These are phyloP conservation scores for Colletotrichum sp. DNA, from an alignment of 2,329 filamentous ascomycete genomes.

Conservation along the genomic window DNA sequence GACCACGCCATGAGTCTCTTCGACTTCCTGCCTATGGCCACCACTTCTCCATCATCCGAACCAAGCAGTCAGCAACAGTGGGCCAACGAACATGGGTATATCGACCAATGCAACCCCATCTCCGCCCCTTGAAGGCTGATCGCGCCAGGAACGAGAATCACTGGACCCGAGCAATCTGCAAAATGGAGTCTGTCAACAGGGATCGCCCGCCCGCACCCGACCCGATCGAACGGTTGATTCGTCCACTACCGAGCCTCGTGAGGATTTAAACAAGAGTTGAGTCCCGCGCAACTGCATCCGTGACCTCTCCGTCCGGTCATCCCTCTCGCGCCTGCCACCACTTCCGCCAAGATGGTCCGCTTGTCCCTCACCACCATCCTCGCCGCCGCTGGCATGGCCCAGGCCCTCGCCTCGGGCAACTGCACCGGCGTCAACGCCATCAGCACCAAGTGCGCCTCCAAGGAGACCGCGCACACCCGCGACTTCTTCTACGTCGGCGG, in stretches of 20 bases:
- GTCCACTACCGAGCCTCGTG: neutral
- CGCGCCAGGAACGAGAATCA: neutral
- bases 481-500: slow-evolving; percentile 42
- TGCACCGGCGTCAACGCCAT: slow-evolving; percentile 15
- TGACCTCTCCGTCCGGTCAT: neutral
- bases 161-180: neutral
- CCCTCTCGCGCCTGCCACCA: neutral
- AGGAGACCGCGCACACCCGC: slow-evolving; percentile 26
- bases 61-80: neutral
- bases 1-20: neutral
- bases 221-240: neutral
- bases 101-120: neutral
- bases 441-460: slow-evolving; percentile 15
- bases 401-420: neutral
- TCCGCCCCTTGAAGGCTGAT: slow-evolving; percentile 1
- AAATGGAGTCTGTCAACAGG: neutral
- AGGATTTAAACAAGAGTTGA: neutral
- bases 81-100: neutral
- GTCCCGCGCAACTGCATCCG: neutral
- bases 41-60: neutral
- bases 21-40: accelerated
- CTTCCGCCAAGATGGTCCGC: neutral
- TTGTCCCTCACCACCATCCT: neutral
- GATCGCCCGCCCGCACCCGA: neutral
- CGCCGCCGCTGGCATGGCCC: neutral